phyloP scores from a whole-genome alignment of 306 rosid genomes.

The Lathyrus aphaca region DNA sequence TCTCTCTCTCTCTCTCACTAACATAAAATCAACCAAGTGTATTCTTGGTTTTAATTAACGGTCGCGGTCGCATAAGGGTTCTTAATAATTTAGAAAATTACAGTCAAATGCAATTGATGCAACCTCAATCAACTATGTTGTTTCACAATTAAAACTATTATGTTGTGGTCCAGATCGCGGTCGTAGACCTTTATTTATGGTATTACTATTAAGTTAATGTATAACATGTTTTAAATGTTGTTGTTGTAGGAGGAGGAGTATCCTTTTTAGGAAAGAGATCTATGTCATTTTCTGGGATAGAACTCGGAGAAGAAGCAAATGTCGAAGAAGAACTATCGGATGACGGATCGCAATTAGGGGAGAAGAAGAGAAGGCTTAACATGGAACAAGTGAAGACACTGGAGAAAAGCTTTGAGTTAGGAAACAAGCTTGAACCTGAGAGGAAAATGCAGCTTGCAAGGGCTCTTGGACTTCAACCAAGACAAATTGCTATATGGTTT shows the following conservation, averaged over 20 bases:
- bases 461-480: constrained; percentile 84
- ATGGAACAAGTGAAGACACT: constrained; percentile 93
- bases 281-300: constrained; percentile 81
- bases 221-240: constrained; percentile 18
- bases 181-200: not conserved
- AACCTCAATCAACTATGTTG: not conserved
- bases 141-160: not conserved
- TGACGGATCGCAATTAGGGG: constrained; percentile 89
- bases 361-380: constrained; percentile 92
- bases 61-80: not conserved
- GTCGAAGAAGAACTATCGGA: constrained; percentile 84
- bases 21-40: not conserved
- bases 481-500: constrained; percentile 94
- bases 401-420: constrained; percentile 93
- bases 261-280: constrained; percentile 85
- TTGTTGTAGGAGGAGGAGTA: constrained; percentile 61
- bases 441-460: constrained; percentile 95
- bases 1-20: not conserved
- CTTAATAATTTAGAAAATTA: not conserved
- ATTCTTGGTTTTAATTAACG: not conserved
- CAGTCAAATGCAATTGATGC: not conserved
- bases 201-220: no score
- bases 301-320: constrained; percentile 73
- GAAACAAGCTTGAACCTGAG: constrained; percentile 95
- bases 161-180: not conserved